Base-by-base conservation (phyloP, 139 green algal genomes). In the Volvox africanus region DNA sequence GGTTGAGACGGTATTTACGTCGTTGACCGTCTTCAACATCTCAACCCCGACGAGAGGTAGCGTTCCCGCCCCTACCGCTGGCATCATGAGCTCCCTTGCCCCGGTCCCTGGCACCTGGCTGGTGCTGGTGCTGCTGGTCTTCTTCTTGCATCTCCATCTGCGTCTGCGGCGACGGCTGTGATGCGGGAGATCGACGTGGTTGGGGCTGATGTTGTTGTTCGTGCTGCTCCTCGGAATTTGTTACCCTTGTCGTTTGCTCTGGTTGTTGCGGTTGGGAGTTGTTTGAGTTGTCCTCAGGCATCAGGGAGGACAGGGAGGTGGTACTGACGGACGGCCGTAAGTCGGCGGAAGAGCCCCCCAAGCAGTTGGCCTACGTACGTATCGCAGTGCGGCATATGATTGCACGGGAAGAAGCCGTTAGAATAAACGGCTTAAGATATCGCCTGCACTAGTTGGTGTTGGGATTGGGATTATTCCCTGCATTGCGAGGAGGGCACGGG, bases 321-420 rank as follows among this genome's bases (percentile, higher is more conserved):
- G 61, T n/a, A 68, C 67, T 80, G 35, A 44, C 83, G 14, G 83
- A 88, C 35, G 83, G 83, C n/a, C 67, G 83, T 24, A 88, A 22
- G 67, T 88, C 83, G 33, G 67, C 19, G 24, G 67, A 68, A 68
- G 65, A 80, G 21, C 21, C 65, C 32, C 35, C 83, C 36, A 88
- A 37, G 0, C 80, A 37, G 83, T 88, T 88, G 83, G 62, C 83
- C 83, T 88, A 68, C 55, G 32, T 12, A 55, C 44, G 9, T 55
- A 55, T 55, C 9, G 44, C 44, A 55, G 44, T 55, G 44, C 44
- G 9, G 44, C 9, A 55, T 9, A 9, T 5, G 9, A 55, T 14
- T 55, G 44, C 9, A 55, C 44, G 44, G n/a, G 44, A 55, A 55
- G 5, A 55, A 55, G 44, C 5, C 44, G 5, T 55, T 55, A 55